Evolutionary conservation across 176 grass and related monocot species (phyloP).

Genomic region (Rhynchospora breviuscula): DNA sequence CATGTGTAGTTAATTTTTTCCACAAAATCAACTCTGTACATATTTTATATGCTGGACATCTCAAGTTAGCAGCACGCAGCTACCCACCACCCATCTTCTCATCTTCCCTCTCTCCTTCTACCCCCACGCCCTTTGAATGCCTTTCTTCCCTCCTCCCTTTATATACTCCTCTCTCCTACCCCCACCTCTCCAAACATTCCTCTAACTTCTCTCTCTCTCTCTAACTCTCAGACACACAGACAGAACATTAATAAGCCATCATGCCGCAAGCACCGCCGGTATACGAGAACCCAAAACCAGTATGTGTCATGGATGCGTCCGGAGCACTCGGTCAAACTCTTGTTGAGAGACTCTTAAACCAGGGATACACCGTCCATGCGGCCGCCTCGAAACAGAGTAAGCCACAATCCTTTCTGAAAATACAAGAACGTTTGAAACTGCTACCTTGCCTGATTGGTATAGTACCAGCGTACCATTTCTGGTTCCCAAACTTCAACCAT

Average conservation of each 20-base stretch:
- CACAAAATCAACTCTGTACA: no score
- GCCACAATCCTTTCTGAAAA: not conserved
- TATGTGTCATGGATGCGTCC: slow-evolving; percentile 92
- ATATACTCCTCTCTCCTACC: slow-evolving; percentile 24
- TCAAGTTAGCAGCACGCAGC: slow-evolving; percentile 20
- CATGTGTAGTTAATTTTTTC: not conserved
- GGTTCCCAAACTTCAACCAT: not conserved
- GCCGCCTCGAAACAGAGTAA: slow-evolving; percentile 40
- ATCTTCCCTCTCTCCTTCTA: slow-evolving; percentile 9
- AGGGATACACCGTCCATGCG: slow-evolving; percentile 89
- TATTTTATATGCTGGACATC: not conserved
- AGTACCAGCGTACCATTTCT: not conserved
- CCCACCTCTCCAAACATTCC: not conserved
- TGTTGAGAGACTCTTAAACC: slow-evolving; percentile 62
- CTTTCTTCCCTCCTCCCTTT: slow-evolving; percentile 3
- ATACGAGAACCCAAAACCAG: slow-evolving; percentile 28
- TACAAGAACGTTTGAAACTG: not conserved
- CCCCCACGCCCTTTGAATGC: slow-evolving; percentile 47
- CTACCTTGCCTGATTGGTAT: not conserved
- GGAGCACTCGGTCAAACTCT: slow-evolving; percentile 46
- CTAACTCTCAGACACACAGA: slow-evolving; percentile 12
- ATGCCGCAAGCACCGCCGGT: not conserved
- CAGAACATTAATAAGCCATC: slow-evolving; percentile 17
- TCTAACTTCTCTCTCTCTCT: slow-evolving; percentile 11
- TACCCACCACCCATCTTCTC: slow-evolving; percentile 24